Percentiles rank a stretch among this genome's conserved stretches.
Evolutionary conservation across 495 filamentous ascomycete species (phyloP).

Genomic region (Penicillium daleae): DNA sequence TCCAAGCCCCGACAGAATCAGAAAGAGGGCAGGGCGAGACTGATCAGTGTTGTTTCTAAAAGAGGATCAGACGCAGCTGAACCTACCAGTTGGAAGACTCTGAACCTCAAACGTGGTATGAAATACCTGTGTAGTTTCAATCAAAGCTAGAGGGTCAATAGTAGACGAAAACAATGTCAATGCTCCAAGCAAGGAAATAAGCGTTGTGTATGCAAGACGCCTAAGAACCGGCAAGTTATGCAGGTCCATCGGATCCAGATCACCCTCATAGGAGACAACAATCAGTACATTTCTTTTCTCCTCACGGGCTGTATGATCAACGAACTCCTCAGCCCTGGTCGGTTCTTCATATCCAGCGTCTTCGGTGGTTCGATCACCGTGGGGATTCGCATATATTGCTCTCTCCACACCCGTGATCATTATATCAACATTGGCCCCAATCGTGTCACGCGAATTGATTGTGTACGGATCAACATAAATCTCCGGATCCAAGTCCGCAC

Average conservation of each 20-base stretch:
- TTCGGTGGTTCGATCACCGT: background rate
- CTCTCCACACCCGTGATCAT: constrained; percentile 27
- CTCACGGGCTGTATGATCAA: background rate
- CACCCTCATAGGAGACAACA: constrained; percentile 59
- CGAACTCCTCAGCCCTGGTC: background rate
- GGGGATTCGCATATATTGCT: background rate
- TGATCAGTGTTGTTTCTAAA: constrained; percentile 17
- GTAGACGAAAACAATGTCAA: constrained; percentile 50
- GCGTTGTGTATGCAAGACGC: constrained; percentile 41
- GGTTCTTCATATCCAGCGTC: background rate
- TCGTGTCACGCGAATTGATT: constrained; percentile 26
- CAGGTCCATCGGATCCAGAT: constrained; percentile 56
- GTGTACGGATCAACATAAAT: constrained; percentile 23
- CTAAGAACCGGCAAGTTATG: constrained; percentile 56
- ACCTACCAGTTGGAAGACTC: constrained; percentile 25
- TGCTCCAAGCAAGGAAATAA: constrained; percentile 53
- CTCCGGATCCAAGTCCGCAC: constrained; percentile 7
- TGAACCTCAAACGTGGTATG: constrained; percentile 19
- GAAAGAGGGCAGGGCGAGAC: constrained; percentile 39
- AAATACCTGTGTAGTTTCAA: background rate
- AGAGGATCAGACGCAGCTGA: constrained; percentile 39
- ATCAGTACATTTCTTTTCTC: constrained; percentile 46
- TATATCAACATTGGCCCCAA: constrained; percentile 21
- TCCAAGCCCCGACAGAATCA: constrained; percentile 59
- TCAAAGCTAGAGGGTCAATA: constrained; percentile 46